Percentiles rank a stretch among this genome's conserved stretches.
Conservation (phyloP, 2,329 filamentous ascomycete genomes). For the Shiraia sp. region DNA sequence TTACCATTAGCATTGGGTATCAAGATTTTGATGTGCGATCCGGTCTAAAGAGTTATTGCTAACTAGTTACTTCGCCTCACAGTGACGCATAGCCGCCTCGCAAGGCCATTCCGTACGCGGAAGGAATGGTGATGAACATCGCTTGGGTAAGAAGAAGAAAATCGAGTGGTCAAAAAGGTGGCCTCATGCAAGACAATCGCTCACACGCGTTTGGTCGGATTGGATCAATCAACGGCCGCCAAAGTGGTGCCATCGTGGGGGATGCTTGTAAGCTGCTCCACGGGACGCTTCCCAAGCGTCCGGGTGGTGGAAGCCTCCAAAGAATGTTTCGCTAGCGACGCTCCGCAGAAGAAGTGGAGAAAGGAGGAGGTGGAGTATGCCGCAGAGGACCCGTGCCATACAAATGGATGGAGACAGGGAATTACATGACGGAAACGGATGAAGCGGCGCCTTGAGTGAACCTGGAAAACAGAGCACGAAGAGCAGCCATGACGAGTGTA, state of each 20-base stretch:
- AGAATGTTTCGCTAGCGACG: neutral
- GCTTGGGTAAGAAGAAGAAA: too few relatives aligned
- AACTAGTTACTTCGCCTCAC: too few relatives aligned
- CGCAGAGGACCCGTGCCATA: slow-evolving; percentile 8
- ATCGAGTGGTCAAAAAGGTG: slow-evolving; percentile 9
- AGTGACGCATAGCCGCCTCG: too few relatives aligned
- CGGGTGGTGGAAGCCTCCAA: neutral
- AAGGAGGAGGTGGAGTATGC: slow-evolving; percentile 9
- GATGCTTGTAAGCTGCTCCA: slow-evolving; percentile 8
- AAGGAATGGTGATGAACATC: too few relatives aligned
- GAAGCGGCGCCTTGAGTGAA: neutral
- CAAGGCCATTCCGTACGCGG: too few relatives aligned
- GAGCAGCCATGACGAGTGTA: neutral
- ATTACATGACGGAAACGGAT: slow-evolving; percentile 11
- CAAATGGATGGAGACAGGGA: slow-evolving; percentile 12
- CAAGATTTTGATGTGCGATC: too few relatives aligned
- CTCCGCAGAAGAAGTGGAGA: slow-evolving; percentile 7
- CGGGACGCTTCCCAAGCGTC: slow-evolving; percentile 3
- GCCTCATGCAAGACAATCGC: slow-evolving; percentile 24
- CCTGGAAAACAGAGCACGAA: slow-evolving; percentile 1
- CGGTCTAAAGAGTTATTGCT: too few relatives aligned
- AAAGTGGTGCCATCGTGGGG: slow-evolving; percentile 18
- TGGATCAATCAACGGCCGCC: slow-evolving; percentile 20
- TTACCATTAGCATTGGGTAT: too few relatives aligned
- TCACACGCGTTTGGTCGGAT: slow-evolving; percentile 18